Base-by-base conservation (phyloP, 192 early-diverging fungal genomes). In the Coemansia sp. region DNA sequence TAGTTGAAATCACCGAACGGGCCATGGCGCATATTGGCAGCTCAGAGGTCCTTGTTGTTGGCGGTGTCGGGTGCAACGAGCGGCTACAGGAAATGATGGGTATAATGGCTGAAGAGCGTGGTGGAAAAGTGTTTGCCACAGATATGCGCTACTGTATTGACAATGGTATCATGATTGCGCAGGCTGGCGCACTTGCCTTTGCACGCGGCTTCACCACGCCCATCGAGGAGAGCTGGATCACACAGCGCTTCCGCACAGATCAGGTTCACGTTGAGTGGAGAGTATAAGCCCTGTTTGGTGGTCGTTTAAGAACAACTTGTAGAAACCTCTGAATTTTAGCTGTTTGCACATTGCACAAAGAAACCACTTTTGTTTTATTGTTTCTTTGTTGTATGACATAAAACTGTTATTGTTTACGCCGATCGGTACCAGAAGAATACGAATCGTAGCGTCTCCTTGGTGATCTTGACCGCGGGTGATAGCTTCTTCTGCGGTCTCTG, bases 91-190 rank as follows among this genome's bases (percentile, higher is more conserved):
- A 92, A 67, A 99, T 99, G 97, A 99, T 99, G 97, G 92, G 75
- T 23, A 75, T 88, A 44, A 99, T 99, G 97, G 94, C 89, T 5
- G 58, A 81, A 38, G 92, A 99, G 68, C 85, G 97, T 20, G 86
- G 80, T 11, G 96, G 90, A 20, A 85, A 85, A 61, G 86, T 97
- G 13, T 98, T 92, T 85, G 95, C 96, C 6, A 98, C 96, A 1
- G 97, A 99, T 73, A 96, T 98, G 79, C 74, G 94, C 84, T 92
- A 86, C 22, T 98, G 96, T 69, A 99, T 99, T 55, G 97, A 99
- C 62, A 99, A 99, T 60, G 97, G 97, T 7, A 89, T 98, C 45
- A 99, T 99, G 97, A 99, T 99, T 76, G 97, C 97, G 7, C 95
- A 98, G 62, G 96, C 97, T 1, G 97, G 97, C 1, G 80, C 93